A percentile compares a stretch with the other conserved stretches of the same genome.
These are phyloP conservation scores for Aphanocladium album DNA, from an alignment of 2,329 filamentous ascomycete species.

Conservation along the genomic window DNA sequence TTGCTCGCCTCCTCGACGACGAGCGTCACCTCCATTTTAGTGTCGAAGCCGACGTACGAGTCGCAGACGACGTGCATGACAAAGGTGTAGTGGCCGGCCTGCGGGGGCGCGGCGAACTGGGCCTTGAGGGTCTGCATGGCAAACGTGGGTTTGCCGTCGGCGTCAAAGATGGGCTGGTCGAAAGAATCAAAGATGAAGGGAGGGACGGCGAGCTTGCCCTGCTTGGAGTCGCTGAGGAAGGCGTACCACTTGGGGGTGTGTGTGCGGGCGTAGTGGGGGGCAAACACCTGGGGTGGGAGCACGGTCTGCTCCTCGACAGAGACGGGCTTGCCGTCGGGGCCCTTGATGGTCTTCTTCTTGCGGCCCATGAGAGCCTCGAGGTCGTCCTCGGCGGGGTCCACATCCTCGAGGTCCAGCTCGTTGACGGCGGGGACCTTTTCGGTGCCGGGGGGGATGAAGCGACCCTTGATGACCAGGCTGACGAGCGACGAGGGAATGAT, in stretches of 20 bases:
- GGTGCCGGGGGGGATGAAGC: conserved; percentile 83
- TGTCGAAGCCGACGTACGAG: conserved; percentile 91
- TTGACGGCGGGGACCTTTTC: conserved; percentile 69
- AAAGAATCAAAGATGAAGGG: conserved; percentile 94
- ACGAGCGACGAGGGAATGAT: conserved; percentile 91
- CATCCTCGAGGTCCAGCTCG: conserved; percentile 77
- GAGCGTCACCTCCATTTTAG: conserved; percentile 83
- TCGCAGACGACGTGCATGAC: conserved; percentile 92
- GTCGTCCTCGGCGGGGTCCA: conserved; percentile 90
- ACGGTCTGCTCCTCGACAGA: conserved; percentile 58
- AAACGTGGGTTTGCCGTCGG: conserved; percentile 80
- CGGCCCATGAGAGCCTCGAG: conserved; percentile 78
- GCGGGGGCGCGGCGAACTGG: conserved; percentile 90
- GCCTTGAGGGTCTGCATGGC: conserved; percentile 95
- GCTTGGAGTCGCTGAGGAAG: conserved; percentile 89
- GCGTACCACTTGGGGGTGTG: conserved; percentile 89
- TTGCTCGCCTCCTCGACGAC: conserved; percentile 85
- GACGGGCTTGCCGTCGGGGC: conserved; percentile 52
- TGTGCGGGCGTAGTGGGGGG: conserved; percentile 85
- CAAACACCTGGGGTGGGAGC: conserved; percentile 79
- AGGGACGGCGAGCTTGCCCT: conserved; percentile 92
- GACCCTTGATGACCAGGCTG: conserved; percentile 90
- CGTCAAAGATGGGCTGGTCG: conserved; percentile 80
- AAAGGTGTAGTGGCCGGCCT: conserved; percentile 89
- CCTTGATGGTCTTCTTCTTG: conserved; percentile 63